Evolutionary conservation across 2,329 filamentous ascomycete genomes (phyloP).

Genomic region (Aspergillus flavus): DNA sequence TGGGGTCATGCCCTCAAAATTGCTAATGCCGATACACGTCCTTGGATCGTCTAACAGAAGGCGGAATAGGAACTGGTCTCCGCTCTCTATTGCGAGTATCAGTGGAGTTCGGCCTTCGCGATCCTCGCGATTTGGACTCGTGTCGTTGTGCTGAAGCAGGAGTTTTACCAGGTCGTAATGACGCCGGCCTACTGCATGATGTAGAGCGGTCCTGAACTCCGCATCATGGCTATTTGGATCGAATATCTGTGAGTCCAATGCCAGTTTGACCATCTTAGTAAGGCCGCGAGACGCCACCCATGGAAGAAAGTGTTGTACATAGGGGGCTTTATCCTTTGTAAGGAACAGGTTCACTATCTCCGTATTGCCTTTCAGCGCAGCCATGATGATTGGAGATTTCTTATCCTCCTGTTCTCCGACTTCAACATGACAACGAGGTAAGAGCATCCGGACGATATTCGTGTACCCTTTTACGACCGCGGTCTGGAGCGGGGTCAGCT

Average conservation of each 20-base stretch:
- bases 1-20: not conserved
- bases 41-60: not conserved
- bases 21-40: not conserved
- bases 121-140: not conserved
- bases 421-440: not conserved
- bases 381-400: not conserved
- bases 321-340: not conserved
- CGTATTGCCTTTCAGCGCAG: not conserved
- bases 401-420: not conserved
- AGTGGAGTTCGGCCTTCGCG: not conserved
- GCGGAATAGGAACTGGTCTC: not conserved
- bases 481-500: not conserved
- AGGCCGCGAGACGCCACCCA: not conserved
- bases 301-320: not conserved
- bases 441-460: not conserved
- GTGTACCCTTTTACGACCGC: not conserved
- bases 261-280: not conserved
- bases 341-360: not conserved
- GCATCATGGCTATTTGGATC: not conserved
- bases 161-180: not conserved
- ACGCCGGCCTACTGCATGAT: not conserved
- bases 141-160: not conserved
- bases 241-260: not conserved
- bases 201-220: not conserved
- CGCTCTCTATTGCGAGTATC: not conserved